Base-by-base conservation (phyloP, 2,329 filamentous ascomycete species). In the Endoconidiophora laricicola region DNA sequence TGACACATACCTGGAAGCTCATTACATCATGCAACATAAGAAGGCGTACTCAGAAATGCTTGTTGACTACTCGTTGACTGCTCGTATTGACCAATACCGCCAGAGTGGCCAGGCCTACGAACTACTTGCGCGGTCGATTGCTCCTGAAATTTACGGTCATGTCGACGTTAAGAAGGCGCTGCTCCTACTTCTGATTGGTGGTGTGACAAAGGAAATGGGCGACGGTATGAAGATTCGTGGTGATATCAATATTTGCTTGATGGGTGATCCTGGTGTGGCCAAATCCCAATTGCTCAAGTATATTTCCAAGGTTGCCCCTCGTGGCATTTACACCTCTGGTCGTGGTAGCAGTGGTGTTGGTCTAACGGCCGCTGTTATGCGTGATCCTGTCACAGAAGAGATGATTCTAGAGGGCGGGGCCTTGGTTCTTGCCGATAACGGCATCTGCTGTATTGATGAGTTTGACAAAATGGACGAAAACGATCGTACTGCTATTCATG, bases 231-330 rank as follows among this genome's bases (percentile, higher is more conserved):
- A 87, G 60, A 98, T 98, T 62, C 86, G 91, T 73, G 91, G 91
- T 59, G 91, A 98, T 61, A 94, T 98, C 71, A 98, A 98, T 67
- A 82, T 98, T 55, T 96, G 91, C 64, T 69, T 98, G 60, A 98
- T 98, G 91, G 91, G 91, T 73, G 91, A 98, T 61, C 91, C 91
- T 62, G 91, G 91, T 86, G 91, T 98, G 62, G 91, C 91, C 69
- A 98, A 98, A 69, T 98, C 91, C 37, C 91, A 98, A 69, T 70
- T 98, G 57, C 75, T 98, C 57, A 96, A 95, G 68, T 98, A 98
- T 65, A 96, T 98, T 62, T 86, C 87, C 56, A 96, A 98, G 69
- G 91, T 98, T 26, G 90, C 91, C 1, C 91, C 91, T 54, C 85
- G 91, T 55, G 88, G 87, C 58, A 81, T 88, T 10, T 88, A 88